Conservation (phyloP, 129 eudicot species). For the Logfia minima region DNA sequence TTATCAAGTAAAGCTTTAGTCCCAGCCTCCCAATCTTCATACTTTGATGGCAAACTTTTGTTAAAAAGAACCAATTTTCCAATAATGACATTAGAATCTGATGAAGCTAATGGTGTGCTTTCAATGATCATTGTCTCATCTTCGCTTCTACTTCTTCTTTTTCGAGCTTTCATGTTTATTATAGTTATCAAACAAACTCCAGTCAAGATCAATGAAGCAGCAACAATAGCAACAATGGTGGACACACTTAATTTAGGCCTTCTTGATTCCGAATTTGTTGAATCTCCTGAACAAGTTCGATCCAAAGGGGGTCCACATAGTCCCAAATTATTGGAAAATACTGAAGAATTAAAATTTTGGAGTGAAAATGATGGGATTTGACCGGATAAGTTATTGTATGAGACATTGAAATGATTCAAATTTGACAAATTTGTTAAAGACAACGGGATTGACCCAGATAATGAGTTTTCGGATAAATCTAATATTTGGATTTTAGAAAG, state of each 20-base stretch:
- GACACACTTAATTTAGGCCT: constrained; percentile 64
- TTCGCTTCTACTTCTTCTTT: constrained; percentile 46
- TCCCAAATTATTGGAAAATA: constrained; percentile 62
- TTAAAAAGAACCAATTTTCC: constrained; percentile 96
- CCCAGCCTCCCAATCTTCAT: constrained; percentile 97
- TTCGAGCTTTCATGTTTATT: constrained; percentile 71
- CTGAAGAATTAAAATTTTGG: constrained; percentile 52
- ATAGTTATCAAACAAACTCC: constrained; percentile 75
- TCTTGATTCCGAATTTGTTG: constrained; percentile 31
- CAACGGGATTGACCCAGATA: constrained; percentile 69
- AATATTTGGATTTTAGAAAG: constrained; percentile 56
- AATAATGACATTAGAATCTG: constrained; percentile 67
- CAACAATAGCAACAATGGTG: constrained; percentile 84
- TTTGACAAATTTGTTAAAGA: constrained; percentile 50
- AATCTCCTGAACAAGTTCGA: constrained; percentile 41
- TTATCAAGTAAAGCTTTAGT: constrained; percentile 90
- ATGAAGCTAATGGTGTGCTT: constrained; percentile 74
- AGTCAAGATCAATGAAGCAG: constrained; percentile 72
- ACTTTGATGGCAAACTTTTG: constrained; percentile 82
- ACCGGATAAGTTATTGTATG: constrained; percentile 72
- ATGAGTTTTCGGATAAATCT: constrained; percentile 70
- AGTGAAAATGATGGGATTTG: constrained; percentile 53
- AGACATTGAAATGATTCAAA: constrained; percentile 68
- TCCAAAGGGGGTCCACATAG: constrained; percentile 78
- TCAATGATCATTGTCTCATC: constrained; percentile 57